A percentile compares a stretch with the other conserved stretches of the same genome.
Evolutionary conservation across 106 monocot genomes (phyloP).

Genomic region (Dioscorea zingiberensis): DNA sequence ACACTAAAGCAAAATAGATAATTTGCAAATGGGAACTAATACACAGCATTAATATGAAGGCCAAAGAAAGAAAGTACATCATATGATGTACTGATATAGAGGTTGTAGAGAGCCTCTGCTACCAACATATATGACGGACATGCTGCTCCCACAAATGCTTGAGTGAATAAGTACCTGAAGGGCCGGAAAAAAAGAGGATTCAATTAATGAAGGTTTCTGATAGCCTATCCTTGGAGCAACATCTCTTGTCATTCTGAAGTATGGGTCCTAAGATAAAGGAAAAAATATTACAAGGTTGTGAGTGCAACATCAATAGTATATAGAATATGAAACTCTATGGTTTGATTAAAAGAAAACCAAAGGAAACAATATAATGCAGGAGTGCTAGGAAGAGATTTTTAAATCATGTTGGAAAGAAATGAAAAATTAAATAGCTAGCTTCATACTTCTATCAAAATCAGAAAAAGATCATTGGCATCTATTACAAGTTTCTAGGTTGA

Average conservation of each 20-base stretch:
- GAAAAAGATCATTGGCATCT: background rate
- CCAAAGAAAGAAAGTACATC: background rate
- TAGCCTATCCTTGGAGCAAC: constrained; percentile 99
- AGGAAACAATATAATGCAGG: background rate
- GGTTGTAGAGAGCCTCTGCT: background rate
- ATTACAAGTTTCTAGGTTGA: background rate
- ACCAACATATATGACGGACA: background rate
- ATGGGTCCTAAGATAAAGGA: constrained; percentile 62
- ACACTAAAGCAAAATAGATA: background rate
- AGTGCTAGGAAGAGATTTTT: background rate
- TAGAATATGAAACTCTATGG: background rate
- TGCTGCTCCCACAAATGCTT: background rate
- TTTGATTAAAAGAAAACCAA: background rate
- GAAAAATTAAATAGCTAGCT: background rate
- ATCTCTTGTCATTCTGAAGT: constrained; percentile 98
- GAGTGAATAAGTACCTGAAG: constrained; percentile 57
- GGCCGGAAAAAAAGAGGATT: constrained; percentile 95
- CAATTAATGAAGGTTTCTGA: constrained; percentile 91
- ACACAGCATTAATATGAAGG: background rate
- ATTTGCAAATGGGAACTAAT: background rate
- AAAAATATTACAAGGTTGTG: background rate
- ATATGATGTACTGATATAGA: background rate
- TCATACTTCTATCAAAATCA: background rate
- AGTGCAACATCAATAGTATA: background rate
- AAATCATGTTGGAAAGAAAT: background rate